These are phyloP conservation scores for Fomitopsis serialis DNA, from an alignment of 768 basidiomycete genomes.

Conservation along the genomic window DNA sequence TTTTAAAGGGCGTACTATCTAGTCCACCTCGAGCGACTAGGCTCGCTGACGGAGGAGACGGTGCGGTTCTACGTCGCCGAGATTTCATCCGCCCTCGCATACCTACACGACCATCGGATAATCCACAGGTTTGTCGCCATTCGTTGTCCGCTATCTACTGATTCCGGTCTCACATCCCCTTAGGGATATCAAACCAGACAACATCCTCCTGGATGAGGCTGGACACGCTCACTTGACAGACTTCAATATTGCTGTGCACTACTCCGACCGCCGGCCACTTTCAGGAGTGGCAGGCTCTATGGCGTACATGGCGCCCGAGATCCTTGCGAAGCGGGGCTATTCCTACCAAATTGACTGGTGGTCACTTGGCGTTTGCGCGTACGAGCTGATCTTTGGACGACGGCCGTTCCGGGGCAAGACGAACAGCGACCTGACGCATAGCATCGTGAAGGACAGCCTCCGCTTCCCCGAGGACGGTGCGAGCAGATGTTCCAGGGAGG, in stretches of 20 bases:
- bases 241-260: conserved; percentile 99
- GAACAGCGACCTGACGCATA: conserved; percentile 87
- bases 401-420: conserved; percentile 92
- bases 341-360: conserved; percentile 95
- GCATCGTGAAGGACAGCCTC: conserved; percentile 83
- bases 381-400: conserved; percentile 87
- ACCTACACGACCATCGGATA: conserved; percentile 88
- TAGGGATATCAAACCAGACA: conserved; percentile 96
- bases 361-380: conserved; percentile 92
- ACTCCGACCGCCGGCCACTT: conserved; percentile 74
- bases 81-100: conserved; percentile 81
- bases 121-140: conserved; percentile 79
- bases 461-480: conserved; percentile 90
- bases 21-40: conserved; percentile 89
- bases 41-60: conserved; percentile 65
- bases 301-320: conserved; percentile 98
- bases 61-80: conserved; percentile 90
- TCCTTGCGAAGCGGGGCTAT: conserved; percentile 90
- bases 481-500: conserved; percentile 67
- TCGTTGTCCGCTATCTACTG: conserved; percentile 11
- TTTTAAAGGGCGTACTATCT: conserved; percentile 7
- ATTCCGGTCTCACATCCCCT: conserved; percentile 20
- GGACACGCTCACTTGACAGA: conserved; percentile 97
- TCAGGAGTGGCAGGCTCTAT: conserved; percentile 96
- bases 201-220: conserved; percentile 91